Evolutionary conservation across 1,284 basidiomycete species (phyloP).

Genomic region (Gomphus bonarii): DNA sequence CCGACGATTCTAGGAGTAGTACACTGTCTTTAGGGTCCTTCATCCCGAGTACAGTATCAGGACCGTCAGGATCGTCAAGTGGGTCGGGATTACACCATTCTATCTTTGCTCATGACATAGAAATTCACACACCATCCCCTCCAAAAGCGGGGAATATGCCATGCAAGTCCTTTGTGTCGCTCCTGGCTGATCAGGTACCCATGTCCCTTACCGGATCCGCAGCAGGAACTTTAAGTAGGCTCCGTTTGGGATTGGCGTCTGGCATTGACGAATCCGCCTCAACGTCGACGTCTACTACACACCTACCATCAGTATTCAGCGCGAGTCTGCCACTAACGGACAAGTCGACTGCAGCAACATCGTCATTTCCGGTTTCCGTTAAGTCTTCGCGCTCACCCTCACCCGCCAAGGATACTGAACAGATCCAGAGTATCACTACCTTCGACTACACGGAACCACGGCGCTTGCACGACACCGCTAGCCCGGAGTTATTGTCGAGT

Average conservation of each 20-base stretch:
- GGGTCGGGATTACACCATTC: constrained; percentile 1
- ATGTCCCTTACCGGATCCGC: background rate
- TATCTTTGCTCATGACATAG: background rate
- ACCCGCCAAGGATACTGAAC: constrained; percentile 3
- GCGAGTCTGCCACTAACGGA: background rate
- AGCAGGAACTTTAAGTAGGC: background rate
- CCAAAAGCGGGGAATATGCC: background rate
- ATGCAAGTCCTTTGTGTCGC: background rate
- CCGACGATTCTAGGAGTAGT: background rate
- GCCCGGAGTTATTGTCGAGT: constrained; percentile 49
- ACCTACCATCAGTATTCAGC: constrained; percentile 2
- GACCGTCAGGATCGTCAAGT: constrained; percentile 3
- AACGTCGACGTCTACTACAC: background rate
- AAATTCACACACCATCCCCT: background rate
- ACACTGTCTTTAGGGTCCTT: background rate
- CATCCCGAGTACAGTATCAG: background rate
- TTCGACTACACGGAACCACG: constrained; percentile 53
- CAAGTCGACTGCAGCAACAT: constrained; percentile 4
- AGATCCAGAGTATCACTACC: constrained; percentile 5
- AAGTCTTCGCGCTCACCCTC: constrained; percentile 8
- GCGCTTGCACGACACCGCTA: constrained; percentile 37
- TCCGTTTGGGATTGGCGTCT: background rate
- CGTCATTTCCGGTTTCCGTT: constrained; percentile 8
- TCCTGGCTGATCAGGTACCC: background rate
- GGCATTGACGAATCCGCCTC: background rate